A percentile compares a stretch with the other conserved stretches of the same genome.
Evolutionary conservation across 2,329 filamentous ascomycete genomes (phyloP).

Genomic region (Colletotrichum sp.): DNA sequence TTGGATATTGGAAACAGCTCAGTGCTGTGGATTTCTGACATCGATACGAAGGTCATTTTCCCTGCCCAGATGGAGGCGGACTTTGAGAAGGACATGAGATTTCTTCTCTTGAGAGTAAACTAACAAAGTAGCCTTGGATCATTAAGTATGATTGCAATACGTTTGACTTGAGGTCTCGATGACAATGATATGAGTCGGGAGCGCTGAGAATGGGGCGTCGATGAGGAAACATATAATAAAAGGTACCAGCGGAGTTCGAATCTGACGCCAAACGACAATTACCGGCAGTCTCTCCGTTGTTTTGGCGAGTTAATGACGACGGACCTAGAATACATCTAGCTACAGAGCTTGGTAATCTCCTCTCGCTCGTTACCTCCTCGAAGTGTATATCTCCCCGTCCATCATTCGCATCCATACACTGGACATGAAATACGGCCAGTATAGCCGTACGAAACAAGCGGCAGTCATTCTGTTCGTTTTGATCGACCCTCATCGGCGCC

Average conservation of each 20-base stretch:
- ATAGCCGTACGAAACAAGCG: accelerated
- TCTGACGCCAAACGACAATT: not conserved
- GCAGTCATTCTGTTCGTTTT: not conserved
- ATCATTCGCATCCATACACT: accelerated
- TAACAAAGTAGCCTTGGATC: not conserved
- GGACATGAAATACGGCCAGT: not conserved
- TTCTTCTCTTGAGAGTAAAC: not conserved
- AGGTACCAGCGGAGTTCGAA: not conserved
- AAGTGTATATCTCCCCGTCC: not conserved
- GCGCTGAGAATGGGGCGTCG: not conserved
- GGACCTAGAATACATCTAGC: accelerated
- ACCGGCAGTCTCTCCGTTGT: accelerated
- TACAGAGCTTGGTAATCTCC: not conserved
- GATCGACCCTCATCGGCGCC: not conserved
- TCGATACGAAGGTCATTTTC: not conserved
- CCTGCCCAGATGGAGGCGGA: not conserved
- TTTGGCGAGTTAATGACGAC: accelerated
- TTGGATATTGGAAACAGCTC: not conserved
- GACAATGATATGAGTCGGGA: not conserved
- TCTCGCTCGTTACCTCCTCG: not conserved
- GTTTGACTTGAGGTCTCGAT: accelerated
- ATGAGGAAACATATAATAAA: not conserved
- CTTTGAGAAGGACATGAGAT: accelerated
- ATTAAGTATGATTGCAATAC: not conserved
- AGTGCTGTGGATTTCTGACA: not conserved